A percentile compares a stretch with the other conserved stretches of the same genome.
These are phyloP conservation scores for Rhizodiscina lignyota DNA, from an alignment of 495 filamentous ascomycete genomes.

Conservation along the genomic window DNA sequence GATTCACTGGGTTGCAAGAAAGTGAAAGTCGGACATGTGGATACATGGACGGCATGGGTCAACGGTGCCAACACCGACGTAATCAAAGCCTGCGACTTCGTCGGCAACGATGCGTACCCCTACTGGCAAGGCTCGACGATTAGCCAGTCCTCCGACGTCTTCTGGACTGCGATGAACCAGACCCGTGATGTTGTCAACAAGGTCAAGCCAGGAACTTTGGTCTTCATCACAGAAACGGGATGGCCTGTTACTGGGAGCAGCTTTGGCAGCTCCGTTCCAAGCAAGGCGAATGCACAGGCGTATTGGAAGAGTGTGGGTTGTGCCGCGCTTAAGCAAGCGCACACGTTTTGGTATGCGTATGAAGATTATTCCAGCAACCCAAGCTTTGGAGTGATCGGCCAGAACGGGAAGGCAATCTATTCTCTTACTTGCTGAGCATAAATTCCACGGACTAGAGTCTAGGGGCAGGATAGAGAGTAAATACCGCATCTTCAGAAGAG, in stretches of 20 bases:
- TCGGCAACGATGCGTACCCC: slow-evolving; percentile 12
- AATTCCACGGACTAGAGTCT: background rate
- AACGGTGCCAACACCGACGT: slow-evolving; percentile 11
- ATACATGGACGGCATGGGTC: slow-evolving; percentile 15
- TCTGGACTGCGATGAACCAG: slow-evolving; percentile 8
- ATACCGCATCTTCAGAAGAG: too few relatives aligned
- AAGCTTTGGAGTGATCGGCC: slow-evolving; percentile 10
- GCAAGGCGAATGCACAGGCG: slow-evolving; percentile 15
- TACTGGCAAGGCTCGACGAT: slow-evolving; percentile 12
- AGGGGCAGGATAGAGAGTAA: too few relatives aligned
- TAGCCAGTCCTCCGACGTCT: slow-evolving; percentile 4
- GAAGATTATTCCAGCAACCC: slow-evolving; percentile 13
- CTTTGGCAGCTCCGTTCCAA: slow-evolving; percentile 10
- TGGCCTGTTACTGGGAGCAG: slow-evolving; percentile 11
- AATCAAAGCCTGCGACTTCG: slow-evolving; percentile 13
- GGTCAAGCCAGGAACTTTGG: slow-evolving; percentile 13
- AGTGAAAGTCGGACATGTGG: slow-evolving; percentile 18
- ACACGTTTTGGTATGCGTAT: slow-evolving; percentile 20
- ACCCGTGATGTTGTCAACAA: slow-evolving; percentile 11
- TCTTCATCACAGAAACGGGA: slow-evolving; percentile 17
- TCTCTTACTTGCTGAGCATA: slow-evolving; percentile 5
- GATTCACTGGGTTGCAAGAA: slow-evolving; percentile 7
- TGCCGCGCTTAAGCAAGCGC: slow-evolving; percentile 7
- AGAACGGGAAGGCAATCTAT: slow-evolving; percentile 4
- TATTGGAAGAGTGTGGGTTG: slow-evolving; percentile 19